phyloP scores from a whole-genome alignment of 2,329 filamentous ascomycete genomes.

The Aspergillus sp. region DNA sequence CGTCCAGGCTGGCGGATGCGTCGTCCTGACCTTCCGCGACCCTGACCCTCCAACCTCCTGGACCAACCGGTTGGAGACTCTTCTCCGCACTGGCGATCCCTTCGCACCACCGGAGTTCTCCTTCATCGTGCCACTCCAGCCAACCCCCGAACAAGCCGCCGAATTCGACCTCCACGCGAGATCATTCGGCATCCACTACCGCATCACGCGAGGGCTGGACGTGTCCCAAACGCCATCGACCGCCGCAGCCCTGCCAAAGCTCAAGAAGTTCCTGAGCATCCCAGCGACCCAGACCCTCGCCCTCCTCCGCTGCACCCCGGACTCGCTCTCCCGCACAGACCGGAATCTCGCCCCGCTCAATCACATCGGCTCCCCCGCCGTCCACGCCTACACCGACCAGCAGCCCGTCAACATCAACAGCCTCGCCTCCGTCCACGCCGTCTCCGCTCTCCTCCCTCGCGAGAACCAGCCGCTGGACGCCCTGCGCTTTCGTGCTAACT shows the following conservation, averaged over 20 bases:
- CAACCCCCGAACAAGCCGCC: constrained; percentile 1
- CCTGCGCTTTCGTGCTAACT: constrained; percentile 14
- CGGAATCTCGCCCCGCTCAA: constrained; percentile 12
- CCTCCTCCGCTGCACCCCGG: constrained; percentile 10
- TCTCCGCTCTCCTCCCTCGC: constrained; percentile 10
- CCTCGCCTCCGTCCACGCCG: constrained; percentile 12
- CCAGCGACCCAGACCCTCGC: constrained; percentile 6
- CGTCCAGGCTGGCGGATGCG: constrained; percentile 10
- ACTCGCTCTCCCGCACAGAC: constrained; percentile 11
- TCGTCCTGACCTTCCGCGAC: constrained; percentile 8
- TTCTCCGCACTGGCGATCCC: constrained; percentile 7
- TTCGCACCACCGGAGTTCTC: constrained; percentile 6
- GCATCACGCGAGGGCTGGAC: constrained; percentile 8
- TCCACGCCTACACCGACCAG: constrained; percentile 16
- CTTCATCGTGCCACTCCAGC: constrained; percentile 7
- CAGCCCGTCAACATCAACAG: constrained; percentile 15
- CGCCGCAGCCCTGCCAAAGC: constrained; percentile 7
- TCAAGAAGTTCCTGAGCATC: constrained; percentile 11
- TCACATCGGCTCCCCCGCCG: constrained; percentile 12
- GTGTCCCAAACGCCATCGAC: constrained; percentile 6
- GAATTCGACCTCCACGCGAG: constrained; percentile 3
- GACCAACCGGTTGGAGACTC: constrained; percentile 5
- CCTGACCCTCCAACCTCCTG: constrained; percentile 4
- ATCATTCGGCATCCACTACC: constrained; percentile 8
- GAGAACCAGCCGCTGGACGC: constrained; percentile 14